These are phyloP conservation scores for Dendrothele bispora DNA, from an alignment of 768 basidiomycete genomes.

Conservation along the genomic window DNA sequence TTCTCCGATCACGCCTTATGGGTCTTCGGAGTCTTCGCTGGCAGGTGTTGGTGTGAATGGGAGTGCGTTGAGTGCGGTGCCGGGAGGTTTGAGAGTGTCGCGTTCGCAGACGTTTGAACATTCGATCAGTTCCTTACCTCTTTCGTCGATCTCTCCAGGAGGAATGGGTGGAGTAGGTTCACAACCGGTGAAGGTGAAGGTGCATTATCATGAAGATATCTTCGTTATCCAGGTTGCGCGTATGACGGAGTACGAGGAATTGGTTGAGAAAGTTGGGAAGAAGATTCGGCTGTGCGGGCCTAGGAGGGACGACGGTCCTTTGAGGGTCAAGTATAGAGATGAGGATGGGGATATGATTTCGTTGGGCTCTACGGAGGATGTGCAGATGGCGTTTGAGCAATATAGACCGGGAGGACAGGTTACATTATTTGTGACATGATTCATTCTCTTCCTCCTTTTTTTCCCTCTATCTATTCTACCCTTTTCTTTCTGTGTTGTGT, in stretches of 20 bases:
- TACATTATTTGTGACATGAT: slow-evolving; percentile 75
- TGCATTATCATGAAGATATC: slow-evolving; percentile 92
- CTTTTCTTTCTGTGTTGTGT: slow-evolving; percentile 8
- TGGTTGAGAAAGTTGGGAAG: slow-evolving; percentile 87
- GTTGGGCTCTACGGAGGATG: slow-evolving; percentile 87
- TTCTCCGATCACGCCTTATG: slow-evolving; percentile 87
- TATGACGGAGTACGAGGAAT: slow-evolving; percentile 73
- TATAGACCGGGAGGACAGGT: slow-evolving; percentile 80
- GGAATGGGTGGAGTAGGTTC: too few relatives aligned
- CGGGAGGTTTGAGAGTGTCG: slow-evolving; percentile 45
- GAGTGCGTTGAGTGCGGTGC: too few relatives aligned
- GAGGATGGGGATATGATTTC: slow-evolving; percentile 92
- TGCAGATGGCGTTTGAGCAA: slow-evolving; percentile 91
- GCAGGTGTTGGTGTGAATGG: slow-evolving; percentile 45
- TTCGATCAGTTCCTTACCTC: slow-evolving; percentile 23
- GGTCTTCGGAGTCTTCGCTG: slow-evolving; percentile 84
- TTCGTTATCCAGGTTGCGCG: slow-evolving; percentile 91
- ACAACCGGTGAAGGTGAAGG: slow-evolving; percentile 81
- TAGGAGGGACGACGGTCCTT: slow-evolving; percentile 71
- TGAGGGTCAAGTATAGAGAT: slow-evolving; percentile 87
- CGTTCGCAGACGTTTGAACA: slow-evolving; percentile 56
- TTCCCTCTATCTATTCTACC: slow-evolving; percentile 13
- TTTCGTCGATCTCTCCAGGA: too few relatives aligned
- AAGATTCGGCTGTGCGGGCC: slow-evolving; percentile 94
- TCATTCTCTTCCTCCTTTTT: slow-evolving; percentile 7